Evolutionary conservation across 305 asterid species (phyloP).

Genomic region (Plantago lanceolata): DNA sequence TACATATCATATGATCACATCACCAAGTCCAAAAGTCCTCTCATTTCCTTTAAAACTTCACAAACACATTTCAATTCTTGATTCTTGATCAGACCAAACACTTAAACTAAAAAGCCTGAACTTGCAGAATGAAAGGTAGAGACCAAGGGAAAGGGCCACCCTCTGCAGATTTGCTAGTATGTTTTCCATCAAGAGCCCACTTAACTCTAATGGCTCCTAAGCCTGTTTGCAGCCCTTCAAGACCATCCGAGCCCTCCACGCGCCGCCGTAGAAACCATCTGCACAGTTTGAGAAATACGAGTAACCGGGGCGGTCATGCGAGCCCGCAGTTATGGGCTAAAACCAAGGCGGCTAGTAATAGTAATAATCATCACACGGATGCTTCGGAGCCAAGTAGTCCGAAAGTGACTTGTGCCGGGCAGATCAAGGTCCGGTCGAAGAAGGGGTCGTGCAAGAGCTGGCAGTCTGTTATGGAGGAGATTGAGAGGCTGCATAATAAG

Average conservation of each 20-base stretch:
- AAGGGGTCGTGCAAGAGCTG: constrained; percentile 63
- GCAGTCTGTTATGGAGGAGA: constrained; percentile 92
- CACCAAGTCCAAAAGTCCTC: too few species aligned
- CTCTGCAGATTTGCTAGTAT: constrained; percentile 70
- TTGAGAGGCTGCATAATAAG: constrained; percentile 66
- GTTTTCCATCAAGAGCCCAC: constrained; percentile 83
- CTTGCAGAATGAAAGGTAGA: constrained; percentile 50
- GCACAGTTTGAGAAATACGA: constrained; percentile 30
- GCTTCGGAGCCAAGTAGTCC: constrained; percentile 76
- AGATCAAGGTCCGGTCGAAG: constrained; percentile 58
- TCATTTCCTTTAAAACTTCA: constrained; percentile 24
- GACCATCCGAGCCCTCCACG: constrained; percentile 40
- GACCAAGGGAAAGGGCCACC: constrained; percentile 72
- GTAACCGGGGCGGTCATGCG: constrained; percentile 29
- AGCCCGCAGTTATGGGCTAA: constrained; percentile 57
- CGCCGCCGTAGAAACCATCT: constrained; percentile 28
- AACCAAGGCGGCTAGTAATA: constrained; percentile 21
- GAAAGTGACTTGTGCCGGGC: constrained; percentile 88
- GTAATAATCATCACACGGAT: constrained; percentile 33
- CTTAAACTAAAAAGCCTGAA: constrained; percentile 2
- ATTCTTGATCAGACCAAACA: background rate
- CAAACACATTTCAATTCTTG: background rate
- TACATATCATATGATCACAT: too few species aligned
- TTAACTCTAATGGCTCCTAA: constrained; percentile 60
- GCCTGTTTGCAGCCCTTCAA: constrained; percentile 72